These are phyloP conservation scores for Tetradesmus obliquus DNA, from an alignment of 139 green algal species.

Conservation along the genomic window DNA sequence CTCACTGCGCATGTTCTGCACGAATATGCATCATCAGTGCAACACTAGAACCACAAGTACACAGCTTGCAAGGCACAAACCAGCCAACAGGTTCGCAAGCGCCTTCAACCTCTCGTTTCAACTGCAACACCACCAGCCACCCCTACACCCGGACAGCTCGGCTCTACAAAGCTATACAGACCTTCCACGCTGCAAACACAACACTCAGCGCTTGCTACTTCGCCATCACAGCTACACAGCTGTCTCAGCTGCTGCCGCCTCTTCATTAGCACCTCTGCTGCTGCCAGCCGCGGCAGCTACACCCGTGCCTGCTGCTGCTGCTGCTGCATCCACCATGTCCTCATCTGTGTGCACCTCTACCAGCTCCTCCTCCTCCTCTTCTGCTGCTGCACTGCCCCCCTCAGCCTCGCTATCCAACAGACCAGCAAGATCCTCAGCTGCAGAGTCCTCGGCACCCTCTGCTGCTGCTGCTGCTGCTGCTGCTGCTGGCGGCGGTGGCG, in stretches of 20 bases:
- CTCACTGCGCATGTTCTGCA: not conserved
- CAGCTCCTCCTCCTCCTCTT: slow-evolving; percentile 59
- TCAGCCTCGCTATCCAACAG: not conserved
- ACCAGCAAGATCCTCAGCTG: not conserved
- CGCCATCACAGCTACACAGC: not conserved
- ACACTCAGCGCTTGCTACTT: not conserved
- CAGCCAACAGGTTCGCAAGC: not conserved
- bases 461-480: slow-evolving; percentile 2
- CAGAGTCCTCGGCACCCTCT: not conserved
- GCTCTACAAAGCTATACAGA: too few relatives aligned
- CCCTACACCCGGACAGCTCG: not conserved
- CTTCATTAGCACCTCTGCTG: not conserved
- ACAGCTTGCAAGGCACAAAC: not conserved
- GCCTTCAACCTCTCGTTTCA: not conserved
- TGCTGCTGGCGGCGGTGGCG: not conserved
- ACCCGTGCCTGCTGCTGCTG: not conserved
- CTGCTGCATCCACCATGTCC: not conserved
- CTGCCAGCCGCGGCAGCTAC: slow-evolving; percentile 46
- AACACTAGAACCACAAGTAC: not conserved
- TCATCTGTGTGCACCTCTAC: slow-evolving; percentile 78
- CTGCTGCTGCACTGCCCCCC: not conserved
- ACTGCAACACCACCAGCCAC: not conserved
- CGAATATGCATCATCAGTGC: not conserved
- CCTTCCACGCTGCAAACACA: not conserved
- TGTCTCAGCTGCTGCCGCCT: not conserved